These are phyloP conservation scores for Colletotrichum karsti DNA, from an alignment of 2,329 filamentous ascomycete species.

Conservation along the genomic window DNA sequence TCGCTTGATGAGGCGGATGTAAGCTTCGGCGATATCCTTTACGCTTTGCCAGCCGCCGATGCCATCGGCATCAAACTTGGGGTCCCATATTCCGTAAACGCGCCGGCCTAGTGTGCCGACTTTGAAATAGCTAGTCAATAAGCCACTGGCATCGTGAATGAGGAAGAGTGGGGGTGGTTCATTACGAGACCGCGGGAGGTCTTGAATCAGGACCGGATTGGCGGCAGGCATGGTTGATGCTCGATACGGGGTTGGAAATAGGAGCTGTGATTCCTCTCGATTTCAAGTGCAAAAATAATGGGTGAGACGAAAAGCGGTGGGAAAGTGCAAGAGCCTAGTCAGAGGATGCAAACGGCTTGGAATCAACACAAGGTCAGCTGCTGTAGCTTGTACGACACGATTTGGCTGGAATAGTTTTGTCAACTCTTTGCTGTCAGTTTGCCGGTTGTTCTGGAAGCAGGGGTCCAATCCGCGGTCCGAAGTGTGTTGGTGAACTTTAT, in stretches of 20 bases:
- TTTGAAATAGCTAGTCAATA: constrained; percentile 21
- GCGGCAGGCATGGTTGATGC: constrained; percentile 12
- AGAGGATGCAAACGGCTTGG: too few relatives aligned
- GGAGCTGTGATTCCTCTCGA: too few relatives aligned
- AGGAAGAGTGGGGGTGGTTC: constrained; percentile 9
- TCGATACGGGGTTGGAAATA: neutral
- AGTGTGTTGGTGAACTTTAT: neutral
- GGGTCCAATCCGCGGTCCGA: neutral
- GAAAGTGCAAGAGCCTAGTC: too few relatives aligned
- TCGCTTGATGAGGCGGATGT: constrained; percentile 20
- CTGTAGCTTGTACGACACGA: too few relatives aligned
- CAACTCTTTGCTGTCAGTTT: neutral
- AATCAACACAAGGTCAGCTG: too few relatives aligned
- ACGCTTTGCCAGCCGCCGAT: constrained; percentile 25
- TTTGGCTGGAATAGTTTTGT: too few relatives aligned
- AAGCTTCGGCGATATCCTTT: constrained; percentile 9
- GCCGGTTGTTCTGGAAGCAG: neutral
- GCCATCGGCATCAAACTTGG: constrained; percentile 17
- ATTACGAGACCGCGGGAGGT: constrained; percentile 5
- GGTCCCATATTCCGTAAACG: constrained; percentile 21
- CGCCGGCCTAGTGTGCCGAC: neutral
- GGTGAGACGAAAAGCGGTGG: too few relatives aligned
- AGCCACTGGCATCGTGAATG: constrained; percentile 18
- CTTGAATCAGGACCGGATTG: constrained; percentile 19
- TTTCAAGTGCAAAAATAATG: neutral